Evolutionary conservation across 306 rosid species (phyloP).

Genomic region (Potentilla sterilis): DNA sequence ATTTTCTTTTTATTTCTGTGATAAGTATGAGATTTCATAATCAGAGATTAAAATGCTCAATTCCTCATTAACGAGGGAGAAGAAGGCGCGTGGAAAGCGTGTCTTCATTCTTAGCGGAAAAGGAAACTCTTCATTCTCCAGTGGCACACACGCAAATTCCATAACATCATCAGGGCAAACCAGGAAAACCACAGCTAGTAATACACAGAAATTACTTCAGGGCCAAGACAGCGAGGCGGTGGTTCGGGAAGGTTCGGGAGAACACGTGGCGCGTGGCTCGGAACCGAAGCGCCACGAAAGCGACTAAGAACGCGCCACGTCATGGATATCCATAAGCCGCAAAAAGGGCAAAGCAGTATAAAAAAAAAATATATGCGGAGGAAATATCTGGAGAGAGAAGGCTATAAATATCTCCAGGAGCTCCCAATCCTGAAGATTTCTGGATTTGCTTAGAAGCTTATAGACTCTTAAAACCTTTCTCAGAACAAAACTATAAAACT

Average conservation of each 20-base stretch:
- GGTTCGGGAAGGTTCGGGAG: constrained; percentile 55
- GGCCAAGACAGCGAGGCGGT: constrained; percentile 32
- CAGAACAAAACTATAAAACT: not conserved
- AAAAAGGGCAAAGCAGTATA: no score
- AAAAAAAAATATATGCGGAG: constrained; percentile 17
- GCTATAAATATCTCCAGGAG: constrained; percentile 49
- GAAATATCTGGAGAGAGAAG: constrained; percentile 66
- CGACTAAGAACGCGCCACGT: constrained; percentile 54
- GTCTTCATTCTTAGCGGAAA: not conserved
- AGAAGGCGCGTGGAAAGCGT: not conserved
- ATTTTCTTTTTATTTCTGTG: no score
- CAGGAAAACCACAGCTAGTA: not conserved
- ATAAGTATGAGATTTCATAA: no score
- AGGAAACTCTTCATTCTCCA: not conserved
- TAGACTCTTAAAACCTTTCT: not conserved
- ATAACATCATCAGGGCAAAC: not conserved
- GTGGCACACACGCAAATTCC: constrained; percentile 11
- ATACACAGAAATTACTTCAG: not conserved
- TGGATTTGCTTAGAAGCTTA: constrained; percentile 1
- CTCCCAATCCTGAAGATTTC: not conserved
- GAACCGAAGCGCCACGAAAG: constrained; percentile 25
- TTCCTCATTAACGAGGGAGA: not conserved
- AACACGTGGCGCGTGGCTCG: constrained; percentile 40
- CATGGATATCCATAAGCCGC: not conserved
- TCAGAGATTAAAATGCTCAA: no score